These are phyloP conservation scores for Monascus ruber DNA, from an alignment of 2,329 filamentous ascomycete genomes.

Conservation along the genomic window DNA sequence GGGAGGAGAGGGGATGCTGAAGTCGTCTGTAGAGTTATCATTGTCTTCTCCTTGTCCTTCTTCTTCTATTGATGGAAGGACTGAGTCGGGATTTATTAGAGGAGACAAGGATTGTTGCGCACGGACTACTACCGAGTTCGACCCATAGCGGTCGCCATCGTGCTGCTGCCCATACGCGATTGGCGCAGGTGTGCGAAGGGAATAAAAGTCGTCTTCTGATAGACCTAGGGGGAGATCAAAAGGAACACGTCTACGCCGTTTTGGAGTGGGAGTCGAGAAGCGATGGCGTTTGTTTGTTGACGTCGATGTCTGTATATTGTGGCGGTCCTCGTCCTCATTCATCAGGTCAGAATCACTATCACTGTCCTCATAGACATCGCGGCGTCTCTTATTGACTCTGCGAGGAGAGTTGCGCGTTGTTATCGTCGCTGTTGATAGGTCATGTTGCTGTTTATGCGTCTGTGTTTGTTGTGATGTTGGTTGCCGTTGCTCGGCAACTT, in stretches of 20 bases:
- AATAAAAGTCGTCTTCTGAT: slow-evolving; percentile 32
- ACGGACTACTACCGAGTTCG: no score
- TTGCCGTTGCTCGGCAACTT: slow-evolving; percentile 13
- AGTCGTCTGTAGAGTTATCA: no score
- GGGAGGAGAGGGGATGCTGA: no score
- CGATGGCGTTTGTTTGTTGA: slow-evolving; percentile 8
- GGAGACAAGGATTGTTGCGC: not conserved
- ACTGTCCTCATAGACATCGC: slow-evolving; percentile 18
- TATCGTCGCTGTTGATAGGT: slow-evolving; percentile 4
- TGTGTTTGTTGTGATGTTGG: slow-evolving; percentile 2
- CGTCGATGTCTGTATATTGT: slow-evolving; percentile 5
- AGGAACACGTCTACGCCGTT: slow-evolving; percentile 31
- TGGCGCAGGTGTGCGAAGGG: slow-evolving; percentile 17
- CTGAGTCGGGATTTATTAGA: slow-evolving; percentile 18
- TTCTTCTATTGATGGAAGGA: slow-evolving; percentile 26
- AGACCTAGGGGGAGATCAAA: slow-evolving; percentile 35
- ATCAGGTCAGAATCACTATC: slow-evolving; percentile 4
- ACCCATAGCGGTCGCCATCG: no score
- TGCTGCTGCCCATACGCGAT: no score
- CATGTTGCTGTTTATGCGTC: slow-evolving; percentile 1
- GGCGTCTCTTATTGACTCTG: slow-evolving; percentile 30
- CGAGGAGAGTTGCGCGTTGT: slow-evolving; percentile 11
- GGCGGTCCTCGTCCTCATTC: slow-evolving; percentile 4
- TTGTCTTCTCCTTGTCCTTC: slow-evolving; percentile 8
- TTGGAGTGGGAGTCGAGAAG: slow-evolving; percentile 37